These are phyloP conservation scores for Cicer arietinum DNA, from an alignment of 306 rosid species.

Conservation along the genomic window DNA sequence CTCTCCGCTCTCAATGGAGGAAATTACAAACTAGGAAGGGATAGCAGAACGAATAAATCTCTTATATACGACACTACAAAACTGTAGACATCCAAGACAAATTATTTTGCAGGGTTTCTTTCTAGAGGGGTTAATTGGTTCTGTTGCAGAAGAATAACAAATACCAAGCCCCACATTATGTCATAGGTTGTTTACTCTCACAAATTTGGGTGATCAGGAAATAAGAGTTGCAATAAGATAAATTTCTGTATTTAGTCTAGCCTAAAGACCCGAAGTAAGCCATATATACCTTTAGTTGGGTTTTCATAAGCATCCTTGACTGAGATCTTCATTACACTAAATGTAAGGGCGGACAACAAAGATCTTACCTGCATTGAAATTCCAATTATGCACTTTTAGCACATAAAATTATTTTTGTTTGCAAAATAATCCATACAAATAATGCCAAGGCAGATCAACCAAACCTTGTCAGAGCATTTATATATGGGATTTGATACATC, in stretches of 20 bases:
- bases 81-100: constrained; percentile 25
- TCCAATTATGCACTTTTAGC: constrained; percentile 40
- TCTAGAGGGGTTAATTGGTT: constrained; percentile 22
- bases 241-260: constrained; percentile 29
- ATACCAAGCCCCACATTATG: background rate
- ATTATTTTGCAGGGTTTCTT: constrained; percentile 26
- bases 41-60: constrained; percentile 23
- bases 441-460: constrained; percentile 36
- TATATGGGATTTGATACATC: constrained; percentile 63
- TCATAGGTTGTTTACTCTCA: constrained; percentile 3
- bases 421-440: constrained; percentile 22
- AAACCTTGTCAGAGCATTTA: constrained; percentile 81
- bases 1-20: constrained; percentile 17
- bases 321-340: constrained; percentile 71
- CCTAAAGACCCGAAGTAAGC: constrained; percentile 32
- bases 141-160: constrained; percentile 12
- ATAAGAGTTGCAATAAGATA: constrained; percentile 24
- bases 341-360: constrained; percentile 71
- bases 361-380: constrained; percentile 66
- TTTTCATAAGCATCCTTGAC: constrained; percentile 69
- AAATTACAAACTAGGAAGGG: background rate
- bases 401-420: constrained; percentile 26
- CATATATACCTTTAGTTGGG: constrained; percentile 69
- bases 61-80: constrained; percentile 16
- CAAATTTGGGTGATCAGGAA: constrained; percentile 24